These are phyloP conservation scores for Plectosphaerella sp. DNA, from an alignment of 2,329 filamentous ascomycete species.

Conservation along the genomic window DNA sequence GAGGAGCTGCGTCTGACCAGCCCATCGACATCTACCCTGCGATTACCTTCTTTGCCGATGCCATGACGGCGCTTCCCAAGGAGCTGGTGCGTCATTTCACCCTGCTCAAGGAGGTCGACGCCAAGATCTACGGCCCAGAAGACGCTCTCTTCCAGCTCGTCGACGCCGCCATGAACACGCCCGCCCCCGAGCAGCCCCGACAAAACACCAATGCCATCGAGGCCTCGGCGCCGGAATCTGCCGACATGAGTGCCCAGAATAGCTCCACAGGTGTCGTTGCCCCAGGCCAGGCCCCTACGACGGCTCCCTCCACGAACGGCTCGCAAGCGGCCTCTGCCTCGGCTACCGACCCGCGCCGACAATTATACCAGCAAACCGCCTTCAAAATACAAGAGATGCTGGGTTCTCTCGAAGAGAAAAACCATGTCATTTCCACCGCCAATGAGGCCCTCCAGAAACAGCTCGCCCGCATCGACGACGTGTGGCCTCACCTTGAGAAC, in stretches of 20 bases:
- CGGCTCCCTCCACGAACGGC: constrained; percentile 37
- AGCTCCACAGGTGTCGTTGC: constrained; percentile 36
- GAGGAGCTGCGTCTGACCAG: constrained; percentile 43
- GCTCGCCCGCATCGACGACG: constrained; percentile 76
- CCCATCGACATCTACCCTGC: constrained; percentile 64
- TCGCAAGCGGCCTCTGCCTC: constrained; percentile 38
- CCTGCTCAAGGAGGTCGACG: constrained; percentile 93
- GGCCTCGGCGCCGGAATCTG: constrained; percentile 35
- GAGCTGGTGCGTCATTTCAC: constrained; percentile 96
- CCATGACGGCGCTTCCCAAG: constrained; percentile 85
- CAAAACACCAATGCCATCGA: constrained; percentile 38
- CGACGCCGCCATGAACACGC: constrained; percentile 53
- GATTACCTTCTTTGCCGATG: constrained; percentile 78
- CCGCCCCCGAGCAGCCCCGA: constrained; percentile 34
- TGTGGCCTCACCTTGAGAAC: constrained; percentile 78
- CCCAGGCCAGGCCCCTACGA: constrained; percentile 28
- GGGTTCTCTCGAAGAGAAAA: constrained; percentile 92
- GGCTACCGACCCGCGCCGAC: constrained; percentile 61
- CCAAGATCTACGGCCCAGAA: constrained; percentile 88
- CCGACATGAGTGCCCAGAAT: constrained; percentile 45
- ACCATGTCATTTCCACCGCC: constrained; percentile 90
- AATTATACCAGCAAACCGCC: constrained; percentile 74
- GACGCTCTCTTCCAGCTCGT: constrained; percentile 76
- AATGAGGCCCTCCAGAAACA: constrained; percentile 86
- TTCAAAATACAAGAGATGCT: constrained; percentile 80